Evolutionary conservation across 352 stramenopile genomes (phyloP).

Genomic region (Phytophthora vignae): DNA sequence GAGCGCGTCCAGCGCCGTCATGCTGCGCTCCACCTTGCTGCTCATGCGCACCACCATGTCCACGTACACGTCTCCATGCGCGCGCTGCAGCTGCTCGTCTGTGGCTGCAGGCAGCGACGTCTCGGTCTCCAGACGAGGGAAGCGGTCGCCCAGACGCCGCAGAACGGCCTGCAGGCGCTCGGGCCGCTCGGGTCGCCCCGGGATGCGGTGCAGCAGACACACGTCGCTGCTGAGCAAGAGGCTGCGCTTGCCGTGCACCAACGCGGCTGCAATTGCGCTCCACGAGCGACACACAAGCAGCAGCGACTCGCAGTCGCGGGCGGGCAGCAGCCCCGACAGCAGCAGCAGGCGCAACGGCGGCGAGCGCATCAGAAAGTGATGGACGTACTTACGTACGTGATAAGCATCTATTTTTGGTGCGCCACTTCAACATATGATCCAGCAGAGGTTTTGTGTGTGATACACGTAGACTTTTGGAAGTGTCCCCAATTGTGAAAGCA

Average conservation of each 20-base stretch:
- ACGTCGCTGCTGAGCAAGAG: constrained; percentile 59
- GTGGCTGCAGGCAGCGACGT: constrained; percentile 44
- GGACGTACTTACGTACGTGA: neutral
- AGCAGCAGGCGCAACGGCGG: constrained; percentile 19
- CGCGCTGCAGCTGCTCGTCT: constrained; percentile 57
- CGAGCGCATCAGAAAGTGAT: constrained; percentile 21
- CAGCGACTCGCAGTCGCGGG: constrained; percentile 22
- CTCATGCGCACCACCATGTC: constrained; percentile 57
- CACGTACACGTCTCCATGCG: constrained; percentile 68
- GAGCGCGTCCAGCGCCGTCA: constrained; percentile 55
- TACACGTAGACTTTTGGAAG: no score
- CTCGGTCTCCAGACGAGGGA: constrained; percentile 44
- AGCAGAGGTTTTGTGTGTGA: neutral
- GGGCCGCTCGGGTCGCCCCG: constrained; percentile 51
- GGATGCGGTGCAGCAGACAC: constrained; percentile 60
- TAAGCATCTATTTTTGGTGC: constrained; percentile 16
- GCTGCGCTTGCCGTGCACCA: constrained; percentile 40
- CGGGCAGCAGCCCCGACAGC: constrained; percentile 28
- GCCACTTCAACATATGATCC: neutral
- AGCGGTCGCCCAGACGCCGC: constrained; percentile 33
- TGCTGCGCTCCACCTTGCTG: constrained; percentile 69
- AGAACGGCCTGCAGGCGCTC: constrained; percentile 64
- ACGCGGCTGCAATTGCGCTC: constrained; percentile 27
- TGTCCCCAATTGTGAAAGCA: no score
- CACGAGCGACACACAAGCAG: constrained; percentile 44